A percentile compares a stretch with the other conserved stretches of the same genome.
These are phyloP conservation scores for Prorocentrum cordatum DNA, from an alignment of 169 alveolate genomes.

Conservation along the genomic window DNA sequence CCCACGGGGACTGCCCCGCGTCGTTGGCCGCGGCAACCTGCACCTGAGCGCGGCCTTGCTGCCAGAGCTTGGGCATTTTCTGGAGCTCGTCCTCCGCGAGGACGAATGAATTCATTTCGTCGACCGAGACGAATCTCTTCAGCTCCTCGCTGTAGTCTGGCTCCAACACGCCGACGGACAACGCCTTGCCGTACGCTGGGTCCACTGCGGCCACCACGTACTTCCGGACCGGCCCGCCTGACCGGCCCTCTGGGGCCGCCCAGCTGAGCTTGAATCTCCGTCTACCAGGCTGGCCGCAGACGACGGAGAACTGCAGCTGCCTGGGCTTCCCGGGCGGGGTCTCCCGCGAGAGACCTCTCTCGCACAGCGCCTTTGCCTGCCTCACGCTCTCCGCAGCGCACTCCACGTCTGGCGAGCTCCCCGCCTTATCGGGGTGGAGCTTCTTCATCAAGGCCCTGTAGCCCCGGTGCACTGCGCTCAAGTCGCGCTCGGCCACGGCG, in stretches of 20 bases:
- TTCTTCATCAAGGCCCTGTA: constrained; percentile 29
- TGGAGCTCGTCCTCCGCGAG: constrained; percentile 23
- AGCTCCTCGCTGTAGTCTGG: constrained; percentile 12
- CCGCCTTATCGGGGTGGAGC: constrained; percentile 43
- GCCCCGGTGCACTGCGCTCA: constrained; percentile 36
- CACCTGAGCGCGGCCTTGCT: not conserved
- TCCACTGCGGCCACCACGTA: constrained; percentile 41
- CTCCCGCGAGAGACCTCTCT: not conserved
- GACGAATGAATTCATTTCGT: constrained; percentile 6
- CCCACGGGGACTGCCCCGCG: constrained; percentile 31
- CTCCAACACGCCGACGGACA: constrained; percentile 34
- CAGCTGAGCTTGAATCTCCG: constrained; percentile 3
- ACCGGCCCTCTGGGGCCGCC: not conserved
- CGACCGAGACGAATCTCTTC: constrained; percentile 7
- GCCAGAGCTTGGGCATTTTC: constrained; percentile 19
- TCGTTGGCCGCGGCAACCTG: constrained; percentile 35
- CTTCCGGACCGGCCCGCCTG: constrained; percentile 6
- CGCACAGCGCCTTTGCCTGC: constrained; percentile 18
- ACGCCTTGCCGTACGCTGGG: constrained; percentile 37
- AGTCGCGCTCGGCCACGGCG: no score
- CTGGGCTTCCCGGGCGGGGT: not conserved
- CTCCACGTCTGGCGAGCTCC: not conserved
- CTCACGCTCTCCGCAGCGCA: constrained; percentile 15
- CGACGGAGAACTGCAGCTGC: not conserved
- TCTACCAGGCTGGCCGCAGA: constrained; percentile 22